phyloP scores from a whole-genome alignment of 1,284 basidiomycete species.

The Mrakiaceae sp. region DNA sequence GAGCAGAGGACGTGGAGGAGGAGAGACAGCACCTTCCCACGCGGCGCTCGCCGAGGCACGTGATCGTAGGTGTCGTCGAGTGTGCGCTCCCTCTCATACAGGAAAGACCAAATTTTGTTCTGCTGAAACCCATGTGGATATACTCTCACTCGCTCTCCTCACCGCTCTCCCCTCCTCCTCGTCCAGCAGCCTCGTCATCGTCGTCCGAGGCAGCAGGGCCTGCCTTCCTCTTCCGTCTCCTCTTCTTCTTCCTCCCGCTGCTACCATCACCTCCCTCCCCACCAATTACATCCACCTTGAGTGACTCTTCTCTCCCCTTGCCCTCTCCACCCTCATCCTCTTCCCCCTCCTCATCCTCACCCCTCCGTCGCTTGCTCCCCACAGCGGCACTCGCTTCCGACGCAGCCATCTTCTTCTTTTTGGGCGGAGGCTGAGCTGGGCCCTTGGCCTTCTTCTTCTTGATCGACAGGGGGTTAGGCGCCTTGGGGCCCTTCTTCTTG shows the following conservation, averaged over 20 bases:
- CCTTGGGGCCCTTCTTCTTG: slow-evolving; percentile 61
- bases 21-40: too few species aligned
- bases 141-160: neutral
- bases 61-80: too few species aligned
- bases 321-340: slow-evolving; percentile 19
- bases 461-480: slow-evolving; percentile 82
- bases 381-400: neutral
- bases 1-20: too few species aligned
- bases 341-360: slow-evolving; percentile 16
- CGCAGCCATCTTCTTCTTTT: slow-evolving; percentile 10
- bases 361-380: slow-evolving; percentile 19
- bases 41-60: too few species aligned
- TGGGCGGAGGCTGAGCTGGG: slow-evolving; percentile 17
- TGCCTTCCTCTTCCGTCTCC: neutral
- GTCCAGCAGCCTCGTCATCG: neutral
- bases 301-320: slow-evolving; percentile 1
- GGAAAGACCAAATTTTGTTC: too few species aligned
- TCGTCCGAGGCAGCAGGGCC: neutral
- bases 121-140: too few species aligned
- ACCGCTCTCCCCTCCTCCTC: neutral
- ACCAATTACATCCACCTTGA: neutral
- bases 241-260: slow-evolving; percentile 8
- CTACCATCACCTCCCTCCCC: neutral
- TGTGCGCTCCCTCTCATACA: too few species aligned
- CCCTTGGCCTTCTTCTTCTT: slow-evolving; percentile 61